These are phyloP conservation scores for Isoetes taiwanensis DNA, from an alignment of 75 land plant genomes.

Conservation along the genomic window DNA sequence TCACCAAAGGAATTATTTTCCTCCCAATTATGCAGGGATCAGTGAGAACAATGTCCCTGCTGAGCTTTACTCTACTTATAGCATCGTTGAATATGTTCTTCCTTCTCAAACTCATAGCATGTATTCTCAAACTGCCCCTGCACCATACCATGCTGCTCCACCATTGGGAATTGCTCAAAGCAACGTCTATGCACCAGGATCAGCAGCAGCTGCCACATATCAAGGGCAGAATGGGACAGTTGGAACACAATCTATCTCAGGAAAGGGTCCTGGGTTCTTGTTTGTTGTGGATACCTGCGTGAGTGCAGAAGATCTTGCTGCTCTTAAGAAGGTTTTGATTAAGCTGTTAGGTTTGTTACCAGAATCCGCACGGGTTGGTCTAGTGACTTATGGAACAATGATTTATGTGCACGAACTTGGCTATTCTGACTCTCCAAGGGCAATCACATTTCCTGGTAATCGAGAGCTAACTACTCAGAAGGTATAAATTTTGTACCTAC, in stretches of 20 bases:
- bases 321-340: conserved; percentile 52
- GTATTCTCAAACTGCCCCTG: conserved; percentile 3
- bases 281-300: conserved; percentile 72
- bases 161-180: neutral
- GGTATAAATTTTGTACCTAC: too few relatives aligned
- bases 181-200: neutral
- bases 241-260: neutral
- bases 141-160: neutral
- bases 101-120: neutral
- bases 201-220: too few relatives aligned
- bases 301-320: conserved; percentile 42
- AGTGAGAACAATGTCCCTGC: conserved; percentile 68
- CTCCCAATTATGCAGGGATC: conserved; percentile 44
- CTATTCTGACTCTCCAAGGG: conserved; percentile 34
- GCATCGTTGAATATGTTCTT: conserved; percentile 55
- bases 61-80: conserved; percentile 75
- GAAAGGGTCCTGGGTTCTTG: conserved; percentile 46
- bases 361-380: conserved; percentile 65
- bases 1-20: conserved; percentile 42
- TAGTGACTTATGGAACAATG: conserved; percentile 62
- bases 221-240: neutral
- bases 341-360: conserved; percentile 45
- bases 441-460: conserved; percentile 55
- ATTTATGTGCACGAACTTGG: conserved; percentile 74
- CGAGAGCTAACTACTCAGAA: conserved; percentile 51